These are phyloP conservation scores for Termitomyces sp. DNA, from an alignment of 768 basidiomycete species.

Conservation along the genomic window DNA sequence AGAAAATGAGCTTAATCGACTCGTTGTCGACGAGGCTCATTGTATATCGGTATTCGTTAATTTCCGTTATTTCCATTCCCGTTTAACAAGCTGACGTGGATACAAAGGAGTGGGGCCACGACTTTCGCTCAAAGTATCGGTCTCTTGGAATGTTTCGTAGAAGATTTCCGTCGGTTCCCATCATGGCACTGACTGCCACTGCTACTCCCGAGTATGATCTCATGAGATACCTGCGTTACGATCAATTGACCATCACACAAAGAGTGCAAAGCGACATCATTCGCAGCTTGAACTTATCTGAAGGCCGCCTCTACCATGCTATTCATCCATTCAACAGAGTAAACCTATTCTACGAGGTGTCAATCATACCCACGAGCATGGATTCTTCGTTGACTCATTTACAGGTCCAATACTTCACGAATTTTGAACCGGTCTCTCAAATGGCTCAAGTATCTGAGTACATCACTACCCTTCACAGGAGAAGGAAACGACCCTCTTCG, in stretches of 20 bases:
- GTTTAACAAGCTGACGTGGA: background rate
- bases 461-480: constrained; percentile 57
- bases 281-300: constrained; percentile 55
- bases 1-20: constrained; percentile 59
- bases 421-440: constrained; percentile 45
- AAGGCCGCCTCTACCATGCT: constrained; percentile 54
- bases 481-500: constrained; percentile 56
- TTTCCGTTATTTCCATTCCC: background rate
- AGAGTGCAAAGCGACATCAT: constrained; percentile 80
- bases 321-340: constrained; percentile 78
- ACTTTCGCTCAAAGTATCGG: constrained; percentile 74
- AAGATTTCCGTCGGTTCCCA: constrained; percentile 64
- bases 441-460: constrained; percentile 68
- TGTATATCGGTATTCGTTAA: constrained; percentile 69
- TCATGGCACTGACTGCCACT: constrained; percentile 87
- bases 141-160: constrained; percentile 67
- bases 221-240: too few relatives aligned
- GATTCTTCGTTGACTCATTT: background rate
- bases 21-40: constrained; percentile 86
- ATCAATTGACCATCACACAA: constrained; percentile 1
- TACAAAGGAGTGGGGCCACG: constrained; percentile 78
- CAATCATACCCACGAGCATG: background rate
- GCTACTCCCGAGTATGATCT: constrained; percentile 61
- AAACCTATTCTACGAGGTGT: constrained; percentile 81
- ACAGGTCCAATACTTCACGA: constrained; percentile 62